Percentiles rank a stretch among this genome's conserved stretches.
phyloP scores from a whole-genome alignment of 2,329 filamentous ascomycete genomes.

The Fusarium sp. region DNA sequence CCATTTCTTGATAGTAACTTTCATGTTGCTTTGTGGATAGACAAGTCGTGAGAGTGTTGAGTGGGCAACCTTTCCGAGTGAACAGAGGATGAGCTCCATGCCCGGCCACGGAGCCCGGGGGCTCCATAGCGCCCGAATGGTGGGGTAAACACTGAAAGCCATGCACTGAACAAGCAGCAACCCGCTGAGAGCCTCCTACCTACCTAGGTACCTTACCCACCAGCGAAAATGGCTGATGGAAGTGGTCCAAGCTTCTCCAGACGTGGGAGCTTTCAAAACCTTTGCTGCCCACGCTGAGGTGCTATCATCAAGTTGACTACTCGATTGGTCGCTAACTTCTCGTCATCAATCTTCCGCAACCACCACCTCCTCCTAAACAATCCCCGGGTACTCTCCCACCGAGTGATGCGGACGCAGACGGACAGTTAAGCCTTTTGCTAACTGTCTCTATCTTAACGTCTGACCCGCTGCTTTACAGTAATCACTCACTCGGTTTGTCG shows the following conservation, averaged over 20 bases:
- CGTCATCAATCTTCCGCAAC: constrained; percentile 33
- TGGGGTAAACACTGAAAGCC: constrained; percentile 25
- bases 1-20: constrained; percentile 94
- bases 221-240: constrained; percentile 24
- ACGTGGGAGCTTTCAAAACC: constrained; percentile 38
- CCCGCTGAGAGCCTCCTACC: constrained; percentile 25
- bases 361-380: constrained; percentile 6
- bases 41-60: constrained; percentile 30
- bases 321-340: constrained; percentile 39
- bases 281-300: constrained; percentile 34
- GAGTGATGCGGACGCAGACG: constrained; percentile 39
- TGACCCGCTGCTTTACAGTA: constrained; percentile 7
- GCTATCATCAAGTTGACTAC: constrained; percentile 39
- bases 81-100: constrained; percentile 20
- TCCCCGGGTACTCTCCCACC: constrained; percentile 15
- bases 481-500: constrained; percentile 8
- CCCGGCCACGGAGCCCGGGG: background rate
- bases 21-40: constrained; percentile 67
- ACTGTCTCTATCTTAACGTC: constrained; percentile 22
- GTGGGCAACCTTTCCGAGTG: constrained; percentile 19
- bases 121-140: constrained; percentile 1
- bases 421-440: constrained; percentile 38
- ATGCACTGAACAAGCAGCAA: constrained; percentile 29
- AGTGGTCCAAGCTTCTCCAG: constrained; percentile 43
- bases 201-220: too few relatives aligned